phyloP scores from a whole-genome alignment of 352 stramenopile species.

The Globisporangium okanoganense region DNA sequence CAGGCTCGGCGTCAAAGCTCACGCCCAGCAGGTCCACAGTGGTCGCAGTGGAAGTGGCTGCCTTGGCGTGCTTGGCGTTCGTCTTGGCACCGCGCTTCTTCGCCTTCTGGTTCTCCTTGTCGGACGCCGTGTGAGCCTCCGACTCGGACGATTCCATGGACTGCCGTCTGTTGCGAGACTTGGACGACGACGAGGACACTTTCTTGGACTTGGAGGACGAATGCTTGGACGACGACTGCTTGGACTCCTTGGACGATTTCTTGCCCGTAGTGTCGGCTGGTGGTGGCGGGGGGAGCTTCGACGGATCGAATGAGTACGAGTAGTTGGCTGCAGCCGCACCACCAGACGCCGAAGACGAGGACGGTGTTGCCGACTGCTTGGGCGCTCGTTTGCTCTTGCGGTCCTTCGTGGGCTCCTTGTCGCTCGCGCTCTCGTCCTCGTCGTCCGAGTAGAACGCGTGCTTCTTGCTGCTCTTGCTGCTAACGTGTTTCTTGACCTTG shows the following conservation, averaged over 20 bases:
- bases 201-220: constrained; percentile 22
- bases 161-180: constrained; percentile 22
- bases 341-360: constrained; percentile 6
- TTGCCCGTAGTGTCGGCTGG: constrained; percentile 20
- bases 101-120: constrained; percentile 33
- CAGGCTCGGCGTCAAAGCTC: constrained; percentile 28
- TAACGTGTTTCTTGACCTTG: constrained; percentile 36
- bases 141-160: constrained; percentile 37
- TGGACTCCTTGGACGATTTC: constrained; percentile 23
- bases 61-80: constrained; percentile 18
- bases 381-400: constrained; percentile 9
- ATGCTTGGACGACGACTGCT: constrained; percentile 13
- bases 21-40: constrained; percentile 53
- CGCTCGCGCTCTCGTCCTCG: constrained; percentile 11
- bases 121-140: constrained; percentile 20
- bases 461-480: constrained; percentile 24
- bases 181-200: constrained; percentile 5
- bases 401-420: constrained; percentile 8
- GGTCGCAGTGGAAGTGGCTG: constrained; percentile 12
- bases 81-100: constrained; percentile 8
- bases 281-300: constrained; percentile 38
- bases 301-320: constrained; percentile 44
- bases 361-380: constrained; percentile 4
- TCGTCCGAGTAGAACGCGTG: constrained; percentile 25
- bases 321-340: constrained; percentile 22